Base-by-base conservation (phyloP, 768 basidiomycete genomes). In the Lactarius sp. region DNA sequence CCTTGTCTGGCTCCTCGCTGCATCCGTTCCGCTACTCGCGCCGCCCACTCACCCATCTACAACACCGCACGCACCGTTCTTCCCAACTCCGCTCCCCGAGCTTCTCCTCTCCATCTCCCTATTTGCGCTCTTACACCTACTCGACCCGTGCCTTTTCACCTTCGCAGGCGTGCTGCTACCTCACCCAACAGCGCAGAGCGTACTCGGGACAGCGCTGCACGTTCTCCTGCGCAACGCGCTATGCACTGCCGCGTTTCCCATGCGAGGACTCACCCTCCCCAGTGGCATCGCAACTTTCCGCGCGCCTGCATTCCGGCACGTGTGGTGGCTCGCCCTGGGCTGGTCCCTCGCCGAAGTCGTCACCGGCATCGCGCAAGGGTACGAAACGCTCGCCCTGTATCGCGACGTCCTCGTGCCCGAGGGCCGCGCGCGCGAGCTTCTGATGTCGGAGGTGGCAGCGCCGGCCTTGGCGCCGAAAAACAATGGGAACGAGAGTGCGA, bases 251-350 rank as follows among this genome's bases (percentile, higher is more conserved):
- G 76, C 83, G 14, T 73, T 87, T 52, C 79, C 81, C 14, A 71
- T 86, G 61, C 78, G 86, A 16, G 77, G 79, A 42, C 77, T 85
- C 53, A 79, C 80, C 39, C 77, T 78, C 55, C 74, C 78, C 64
- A 75, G 77, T 69, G 69, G 70, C 34, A 75, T 73, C 37, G 80
- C 85, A 47, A 84, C 81, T 8, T 86, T 82, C 78, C 75, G 73
- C 60, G 78, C 85, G 65, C 70, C 76, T 1, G 81, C 83, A 4
- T 93, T 93, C 75, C 71, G 74, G 22, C 79, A 83, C 36, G 82
- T 88, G 4, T 92, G 90, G 89, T 90, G 86, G 85, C 75, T 90
- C 42, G 86, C 87, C 2, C 76, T 92, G 2, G 87, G 88, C 0
- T 90, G 86, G 86, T 86, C 88, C 13, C 74, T 81, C 7, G 86